phyloP scores from a whole-genome alignment of 2,329 filamentous ascomycete species.

The Bertia moriformis region DNA sequence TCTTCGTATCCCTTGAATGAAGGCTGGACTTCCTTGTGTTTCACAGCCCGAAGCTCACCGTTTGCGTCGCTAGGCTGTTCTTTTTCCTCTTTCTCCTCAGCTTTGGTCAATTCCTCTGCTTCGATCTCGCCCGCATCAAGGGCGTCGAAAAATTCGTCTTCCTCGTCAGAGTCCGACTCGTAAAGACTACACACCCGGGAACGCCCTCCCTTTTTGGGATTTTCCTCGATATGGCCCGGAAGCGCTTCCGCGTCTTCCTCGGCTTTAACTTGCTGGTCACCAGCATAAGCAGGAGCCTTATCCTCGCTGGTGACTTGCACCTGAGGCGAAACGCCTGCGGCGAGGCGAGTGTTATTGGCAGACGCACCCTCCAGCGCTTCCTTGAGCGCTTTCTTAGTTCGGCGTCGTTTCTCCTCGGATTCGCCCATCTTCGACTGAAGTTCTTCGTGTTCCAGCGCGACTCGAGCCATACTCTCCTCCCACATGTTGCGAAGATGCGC shows the following conservation, averaged over 20 bases:
- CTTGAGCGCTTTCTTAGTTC: slow-evolving; percentile 76
- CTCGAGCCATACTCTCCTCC: slow-evolving; percentile 97
- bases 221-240: no score
- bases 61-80: slow-evolving; percentile 9
- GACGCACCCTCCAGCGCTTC: slow-evolving; percentile 57
- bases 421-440: slow-evolving; percentile 78
- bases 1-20: slow-evolving; percentile 88
- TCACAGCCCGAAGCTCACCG: slow-evolving; percentile 28
- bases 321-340: background rate
- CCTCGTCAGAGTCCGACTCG: slow-evolving; percentile 50
- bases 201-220: slow-evolving; percentile 18
- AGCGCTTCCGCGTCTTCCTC: background rate
- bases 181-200: slow-evolving; percentile 21
- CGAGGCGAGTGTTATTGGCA: background rate
- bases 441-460: slow-evolving; percentile 87
- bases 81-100: slow-evolving; percentile 14
- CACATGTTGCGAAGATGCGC: slow-evolving; percentile 85
- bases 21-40: slow-evolving; percentile 51
- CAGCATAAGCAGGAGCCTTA: slow-evolving; percentile 12
- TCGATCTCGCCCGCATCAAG: slow-evolving; percentile 87
- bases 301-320: background rate
- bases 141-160: slow-evolving; percentile 93
- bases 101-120: slow-evolving; percentile 51
- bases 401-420: slow-evolving; percentile 76
- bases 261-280: background rate